These are phyloP conservation scores for Trametes sp. DNA, from an alignment of 1,284 basidiomycete species.

Conservation along the genomic window DNA sequence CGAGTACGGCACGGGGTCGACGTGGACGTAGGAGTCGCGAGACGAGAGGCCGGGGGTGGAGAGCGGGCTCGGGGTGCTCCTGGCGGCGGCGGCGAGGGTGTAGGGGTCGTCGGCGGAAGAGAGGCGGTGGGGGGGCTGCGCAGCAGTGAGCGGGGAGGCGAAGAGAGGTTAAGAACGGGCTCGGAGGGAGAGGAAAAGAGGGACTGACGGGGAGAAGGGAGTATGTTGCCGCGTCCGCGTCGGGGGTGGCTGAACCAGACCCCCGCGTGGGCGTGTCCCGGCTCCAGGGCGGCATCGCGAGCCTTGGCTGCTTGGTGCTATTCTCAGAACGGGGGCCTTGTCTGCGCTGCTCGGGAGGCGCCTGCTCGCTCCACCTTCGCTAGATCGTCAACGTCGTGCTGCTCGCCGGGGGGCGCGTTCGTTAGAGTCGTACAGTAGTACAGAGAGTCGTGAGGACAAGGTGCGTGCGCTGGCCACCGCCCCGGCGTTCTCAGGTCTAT, in stretches of 20 bases:
- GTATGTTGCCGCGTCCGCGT: constrained; percentile 9
- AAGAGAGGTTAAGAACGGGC: not conserved
- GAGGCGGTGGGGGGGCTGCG: constrained; percentile 47
- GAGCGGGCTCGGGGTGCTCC: constrained; percentile 29
- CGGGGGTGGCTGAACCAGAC: constrained; percentile 4
- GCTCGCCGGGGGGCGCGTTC: constrained; percentile 7
- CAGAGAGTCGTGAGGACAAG: constrained; percentile 7
- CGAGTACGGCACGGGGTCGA: constrained; percentile 18
- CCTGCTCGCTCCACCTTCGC: not conserved
- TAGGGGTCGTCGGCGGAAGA: constrained; percentile 44
- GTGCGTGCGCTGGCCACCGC: not conserved
- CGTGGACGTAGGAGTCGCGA: constrained; percentile 33
- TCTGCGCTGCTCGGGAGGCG: not conserved
- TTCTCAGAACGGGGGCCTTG: not conserved
- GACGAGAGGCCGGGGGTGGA: constrained; percentile 14
- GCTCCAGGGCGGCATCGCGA: constrained; percentile 24
- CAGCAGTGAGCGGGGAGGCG: constrained; percentile 32
- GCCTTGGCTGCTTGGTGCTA: constrained; percentile 11
- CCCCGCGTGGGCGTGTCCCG: constrained; percentile 17
- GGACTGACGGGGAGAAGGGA: constrained; percentile 22
- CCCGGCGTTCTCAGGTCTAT: too few relatives aligned
- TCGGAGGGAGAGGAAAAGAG: not conserved
- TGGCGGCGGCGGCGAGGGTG: constrained; percentile 33
- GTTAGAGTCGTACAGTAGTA: constrained; percentile 3
- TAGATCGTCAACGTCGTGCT: not conserved